Percentiles rank a stretch among this genome's conserved stretches.
These are phyloP conservation scores for Rhodotorula glutinis DNA, from an alignment of 1,284 basidiomycete species.

Conservation along the genomic window DNA sequence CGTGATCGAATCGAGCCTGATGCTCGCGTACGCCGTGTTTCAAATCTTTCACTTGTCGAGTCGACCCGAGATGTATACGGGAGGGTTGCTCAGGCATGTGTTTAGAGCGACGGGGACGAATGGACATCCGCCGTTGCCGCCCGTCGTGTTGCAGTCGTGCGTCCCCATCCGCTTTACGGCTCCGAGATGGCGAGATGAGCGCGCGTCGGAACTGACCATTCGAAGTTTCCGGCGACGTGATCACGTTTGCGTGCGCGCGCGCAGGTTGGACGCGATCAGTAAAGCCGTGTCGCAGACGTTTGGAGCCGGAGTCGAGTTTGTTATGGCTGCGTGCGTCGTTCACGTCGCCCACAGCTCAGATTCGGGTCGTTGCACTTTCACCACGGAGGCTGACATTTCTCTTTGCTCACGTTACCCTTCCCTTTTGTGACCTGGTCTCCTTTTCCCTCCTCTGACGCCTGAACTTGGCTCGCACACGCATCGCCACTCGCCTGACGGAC, in stretches of 20 bases:
- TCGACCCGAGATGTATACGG: conserved; percentile 41
- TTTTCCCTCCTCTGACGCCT: background rate
- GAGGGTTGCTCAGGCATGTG: conserved; percentile 36
- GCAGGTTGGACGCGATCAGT: conserved; percentile 27
- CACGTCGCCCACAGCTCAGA: too few species aligned
- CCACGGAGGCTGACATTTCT: too few species aligned
- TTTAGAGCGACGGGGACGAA: conserved; percentile 29
- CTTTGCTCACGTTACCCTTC: too few species aligned
- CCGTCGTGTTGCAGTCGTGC: conserved; percentile 36
- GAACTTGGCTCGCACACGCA: too few species aligned
- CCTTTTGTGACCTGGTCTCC: too few species aligned
- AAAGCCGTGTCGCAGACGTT: conserved; percentile 36
- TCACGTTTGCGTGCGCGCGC: too few species aligned
- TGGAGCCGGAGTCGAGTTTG: conserved; percentile 44
- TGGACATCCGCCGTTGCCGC: conserved; percentile 40
- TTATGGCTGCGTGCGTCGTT: conserved; percentile 39
- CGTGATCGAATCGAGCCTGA: conserved; percentile 71
- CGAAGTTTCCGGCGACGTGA: too few species aligned
- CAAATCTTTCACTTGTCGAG: conserved; percentile 43
- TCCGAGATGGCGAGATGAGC: background rate
- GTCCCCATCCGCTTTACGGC: too few species aligned
- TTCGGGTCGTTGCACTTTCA: too few species aligned
- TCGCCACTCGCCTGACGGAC: too few species aligned
- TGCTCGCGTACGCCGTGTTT: conserved; percentile 43
- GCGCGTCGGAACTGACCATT: too few species aligned